A percentile compares a stretch with the other conserved stretches of the same genome.
These are phyloP conservation scores for Hamamelis virginiana DNA, from an alignment of 164 flowering plant genomes.

Conservation along the genomic window DNA sequence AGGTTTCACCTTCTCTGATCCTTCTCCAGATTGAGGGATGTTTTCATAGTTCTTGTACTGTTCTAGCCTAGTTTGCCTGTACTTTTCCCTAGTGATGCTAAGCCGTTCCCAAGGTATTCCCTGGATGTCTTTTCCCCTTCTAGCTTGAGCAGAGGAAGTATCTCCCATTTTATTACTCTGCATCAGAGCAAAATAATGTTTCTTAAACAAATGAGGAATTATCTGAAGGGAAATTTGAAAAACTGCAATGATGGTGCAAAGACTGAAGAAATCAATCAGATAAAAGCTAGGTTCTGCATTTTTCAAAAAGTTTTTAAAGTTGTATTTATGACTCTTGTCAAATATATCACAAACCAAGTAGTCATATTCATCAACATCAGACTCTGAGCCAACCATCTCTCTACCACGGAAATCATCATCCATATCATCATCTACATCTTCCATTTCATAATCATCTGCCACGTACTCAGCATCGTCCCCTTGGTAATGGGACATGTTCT, in stretches of 20 bases:
- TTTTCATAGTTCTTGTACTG: constrained; percentile 90
- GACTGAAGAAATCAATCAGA: too few relatives aligned
- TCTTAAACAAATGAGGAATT: too few relatives aligned
- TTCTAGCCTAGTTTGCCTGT: constrained; percentile 74
- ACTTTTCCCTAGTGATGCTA: constrained; percentile 68
- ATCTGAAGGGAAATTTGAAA: too few relatives aligned
- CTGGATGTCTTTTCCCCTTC: constrained; percentile 79
- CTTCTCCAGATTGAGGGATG: constrained; percentile 70
- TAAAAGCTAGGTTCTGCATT: too few relatives aligned
- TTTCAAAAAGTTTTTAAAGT: too few relatives aligned
- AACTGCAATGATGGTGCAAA: too few relatives aligned
- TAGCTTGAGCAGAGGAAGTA: constrained; percentile 75
- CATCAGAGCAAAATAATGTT: constrained; percentile 2
- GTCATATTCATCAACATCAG: constrained; percentile 58
- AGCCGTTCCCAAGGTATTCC: constrained; percentile 91
- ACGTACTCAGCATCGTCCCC: constrained; percentile 40
- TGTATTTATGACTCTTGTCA: not conserved
- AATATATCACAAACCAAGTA: constrained; percentile 30
- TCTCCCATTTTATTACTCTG: constrained; percentile 58
- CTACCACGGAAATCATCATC: constrained; percentile 49
- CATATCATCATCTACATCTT: constrained; percentile 40
- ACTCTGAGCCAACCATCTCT: constrained; percentile 47
- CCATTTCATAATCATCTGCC: constrained; percentile 61
- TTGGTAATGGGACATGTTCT: constrained; percentile 44
- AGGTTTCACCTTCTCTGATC: constrained; percentile 55